A percentile compares a stretch with the other conserved stretches of the same genome.
Evolutionary conservation across 2,329 filamentous ascomycete genomes (phyloP).

Genomic region (Pochonia chlamydosporia): DNA sequence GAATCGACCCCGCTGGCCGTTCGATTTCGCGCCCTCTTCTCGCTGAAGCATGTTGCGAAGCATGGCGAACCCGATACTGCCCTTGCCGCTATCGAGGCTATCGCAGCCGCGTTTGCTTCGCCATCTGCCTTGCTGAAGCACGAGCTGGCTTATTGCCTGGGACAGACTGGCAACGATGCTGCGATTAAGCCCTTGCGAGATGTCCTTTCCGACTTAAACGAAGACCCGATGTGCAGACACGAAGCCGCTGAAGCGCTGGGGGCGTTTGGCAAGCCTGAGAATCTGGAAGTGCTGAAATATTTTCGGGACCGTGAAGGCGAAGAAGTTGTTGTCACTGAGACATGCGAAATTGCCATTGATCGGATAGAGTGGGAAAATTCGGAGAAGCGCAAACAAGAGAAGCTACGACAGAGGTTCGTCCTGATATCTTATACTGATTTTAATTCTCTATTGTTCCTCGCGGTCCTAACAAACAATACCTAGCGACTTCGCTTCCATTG

Average conservation of each 20-base stretch:
- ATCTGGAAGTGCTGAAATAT: slow-evolving; percentile 65
- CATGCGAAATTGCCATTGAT: slow-evolving; percentile 93
- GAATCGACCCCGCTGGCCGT: slow-evolving; percentile 78
- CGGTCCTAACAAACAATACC: not conserved
- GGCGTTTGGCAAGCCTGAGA: slow-evolving; percentile 70
- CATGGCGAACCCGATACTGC: slow-evolving; percentile 55
- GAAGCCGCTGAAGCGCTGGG: slow-evolving; percentile 94
- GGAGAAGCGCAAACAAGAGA: slow-evolving; percentile 64
- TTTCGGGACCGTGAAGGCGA: slow-evolving; percentile 73
- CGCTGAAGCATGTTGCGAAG: slow-evolving; percentile 86
- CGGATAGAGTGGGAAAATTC: slow-evolving; percentile 91
- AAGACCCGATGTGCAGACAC: slow-evolving; percentile 93
- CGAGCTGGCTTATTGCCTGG: slow-evolving; percentile 93
- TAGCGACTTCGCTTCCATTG: slow-evolving; percentile 92
- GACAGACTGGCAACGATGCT: slow-evolving; percentile 75
- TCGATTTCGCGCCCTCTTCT: slow-evolving; percentile 95
- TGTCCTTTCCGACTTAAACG: slow-evolving; percentile 70
- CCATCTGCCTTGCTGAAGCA: slow-evolving; percentile 90
- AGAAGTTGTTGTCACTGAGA: slow-evolving; percentile 79
- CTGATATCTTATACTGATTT: slow-evolving; percentile 4
- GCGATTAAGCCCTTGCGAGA: slow-evolving; percentile 67
- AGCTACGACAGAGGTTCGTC: slow-evolving; percentile 70
- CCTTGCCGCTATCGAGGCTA: slow-evolving; percentile 62
- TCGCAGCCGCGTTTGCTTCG: slow-evolving; percentile 79
- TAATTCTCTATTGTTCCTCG: not conserved